Evolutionary conservation across 371 early-diverging fungal genomes (phyloP).

Genomic region (Mortierella sp.): DNA sequence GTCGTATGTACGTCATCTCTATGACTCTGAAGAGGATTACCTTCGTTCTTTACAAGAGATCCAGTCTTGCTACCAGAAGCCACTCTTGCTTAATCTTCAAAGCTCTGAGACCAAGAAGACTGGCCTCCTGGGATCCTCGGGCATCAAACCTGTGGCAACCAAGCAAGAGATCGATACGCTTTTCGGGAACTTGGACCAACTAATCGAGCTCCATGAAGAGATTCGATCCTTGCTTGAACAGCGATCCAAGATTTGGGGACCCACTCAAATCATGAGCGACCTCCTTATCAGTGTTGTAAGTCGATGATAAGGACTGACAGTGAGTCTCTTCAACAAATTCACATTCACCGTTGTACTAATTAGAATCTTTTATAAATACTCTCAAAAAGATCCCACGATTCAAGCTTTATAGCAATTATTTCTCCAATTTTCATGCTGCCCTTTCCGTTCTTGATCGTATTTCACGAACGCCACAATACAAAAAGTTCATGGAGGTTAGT

Average conservation of each 20-base stretch:
- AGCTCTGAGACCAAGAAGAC: slow-evolving; percentile 26
- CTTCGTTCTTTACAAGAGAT: slow-evolving; percentile 43
- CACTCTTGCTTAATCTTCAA: slow-evolving; percentile 31
- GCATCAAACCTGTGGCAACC: slow-evolving; percentile 29
- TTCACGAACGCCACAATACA: slow-evolving; percentile 36
- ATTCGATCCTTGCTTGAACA: slow-evolving; percentile 34
- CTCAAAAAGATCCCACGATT: slow-evolving; percentile 41
- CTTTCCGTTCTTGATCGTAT: slow-evolving; percentile 49
- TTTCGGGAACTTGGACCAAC: slow-evolving; percentile 48
- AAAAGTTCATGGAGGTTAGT: slow-evolving; percentile 44
- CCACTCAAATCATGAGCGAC: slow-evolving; percentile 54
- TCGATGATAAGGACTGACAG: not conserved
- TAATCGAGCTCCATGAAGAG: slow-evolving; percentile 38
- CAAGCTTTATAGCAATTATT: slow-evolving; percentile 52
- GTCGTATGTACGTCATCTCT: slow-evolving; percentile 44
- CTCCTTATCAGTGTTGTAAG: slow-evolving; percentile 37
- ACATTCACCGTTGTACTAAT: no score
- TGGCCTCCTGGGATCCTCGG: slow-evolving; percentile 17
- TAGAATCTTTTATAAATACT: not conserved
- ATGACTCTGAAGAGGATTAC: slow-evolving; percentile 55
- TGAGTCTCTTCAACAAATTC: no score
- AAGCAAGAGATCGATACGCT: slow-evolving; percentile 44
- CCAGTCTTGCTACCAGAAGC: slow-evolving; percentile 33
- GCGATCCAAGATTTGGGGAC: slow-evolving; percentile 56
- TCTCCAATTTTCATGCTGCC: slow-evolving; percentile 44